phyloP scores from a whole-genome alignment of 1,139 yeast genomes.

The Lodderomyces metapsilosis region DNA sequence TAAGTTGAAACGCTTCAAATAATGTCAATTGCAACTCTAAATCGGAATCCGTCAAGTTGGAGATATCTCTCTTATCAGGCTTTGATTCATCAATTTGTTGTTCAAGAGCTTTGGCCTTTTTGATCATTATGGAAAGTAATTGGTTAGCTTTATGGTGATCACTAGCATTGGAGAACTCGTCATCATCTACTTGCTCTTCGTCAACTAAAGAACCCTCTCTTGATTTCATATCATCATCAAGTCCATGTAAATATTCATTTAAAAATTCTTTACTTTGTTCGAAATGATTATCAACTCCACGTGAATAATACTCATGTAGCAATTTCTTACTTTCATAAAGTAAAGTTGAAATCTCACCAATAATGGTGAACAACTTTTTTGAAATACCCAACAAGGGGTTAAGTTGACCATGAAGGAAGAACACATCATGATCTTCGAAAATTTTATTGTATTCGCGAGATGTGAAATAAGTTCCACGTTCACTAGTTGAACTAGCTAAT shows the following conservation, averaged over 20 bases:
- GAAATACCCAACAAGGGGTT: slow-evolving; percentile 76
- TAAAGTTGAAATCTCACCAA: slow-evolving; percentile 68
- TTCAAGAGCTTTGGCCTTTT: slow-evolving; percentile 49
- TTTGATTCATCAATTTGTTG: slow-evolving; percentile 46
- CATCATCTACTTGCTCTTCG: slow-evolving; percentile 14
- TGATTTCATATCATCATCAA: neutral
- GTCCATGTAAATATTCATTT: neutral
- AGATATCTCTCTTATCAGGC: slow-evolving; percentile 55
- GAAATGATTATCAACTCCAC: slow-evolving; percentile 7
- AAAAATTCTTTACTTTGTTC: slow-evolving; percentile 1
- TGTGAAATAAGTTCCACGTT: slow-evolving; percentile 58
- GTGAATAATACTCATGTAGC: slow-evolving; percentile 18
- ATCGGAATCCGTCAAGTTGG: slow-evolving; percentile 50
- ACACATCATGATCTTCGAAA: slow-evolving; percentile 37
- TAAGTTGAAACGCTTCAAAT: slow-evolving; percentile 70
- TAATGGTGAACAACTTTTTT: slow-evolving; percentile 58
- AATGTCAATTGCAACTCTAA: slow-evolving; percentile 65
- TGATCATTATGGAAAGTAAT: slow-evolving; percentile 25
- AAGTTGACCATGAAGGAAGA: slow-evolving; percentile 36
- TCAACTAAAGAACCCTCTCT: slow-evolving; percentile 2
- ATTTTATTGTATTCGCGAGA: slow-evolving; percentile 55
- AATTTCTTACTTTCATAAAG: slow-evolving; percentile 49
- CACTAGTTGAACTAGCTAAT: slow-evolving; percentile 58
- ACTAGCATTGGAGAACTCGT: slow-evolving; percentile 21
- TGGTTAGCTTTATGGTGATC: slow-evolving; percentile 26